Evolutionary conservation across 2,329 filamentous ascomycete species (phyloP), one percentile per base, ranked within the genome.

Genomic region (Penicillium sp.): DNA sequence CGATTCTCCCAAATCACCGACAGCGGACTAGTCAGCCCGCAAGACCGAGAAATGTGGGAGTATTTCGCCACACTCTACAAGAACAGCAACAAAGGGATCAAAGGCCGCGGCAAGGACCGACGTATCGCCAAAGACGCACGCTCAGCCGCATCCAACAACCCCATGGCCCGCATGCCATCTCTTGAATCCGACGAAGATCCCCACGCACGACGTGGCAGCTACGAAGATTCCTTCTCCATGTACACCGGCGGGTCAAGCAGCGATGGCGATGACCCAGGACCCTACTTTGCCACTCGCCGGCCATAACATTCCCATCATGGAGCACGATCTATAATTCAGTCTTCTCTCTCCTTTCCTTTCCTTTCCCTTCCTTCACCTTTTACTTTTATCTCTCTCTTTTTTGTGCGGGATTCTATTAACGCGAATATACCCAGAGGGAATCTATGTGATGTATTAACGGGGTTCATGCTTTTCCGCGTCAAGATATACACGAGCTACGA

Each of bases 41-140:
- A 80, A 25, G 86, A 95, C 54, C 80, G 77, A 44, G 82, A 87
- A 42, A 71, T 95, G 34, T 87, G 84, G 71, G 77, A 84, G 51
- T 94, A 95, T 67, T 92, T 96, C 59, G 76, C 81, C 3, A 75
- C 75, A 0, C 73, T 95, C n/a, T 95, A 95, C 74, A 95, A 94
- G 71, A 93, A 96, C 67, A 89, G 84, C 67, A 96, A 96, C 75
- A 95, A 95, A 65, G 92, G 92, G 1, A 95, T 96, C 71, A 96
- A 95, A 66, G 92, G 92, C 8, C 80, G 92, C 30, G 92, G 92
- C 29, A 92, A 90, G 60, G 85, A 89, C 52, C 75, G 86, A 13
- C 55, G 62, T 5, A 66, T 68, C 33, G 59, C 62, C 12, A 59
- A 55, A 11, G 55, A 52, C 4, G 51, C 52, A 23, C 57, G 55